Evolutionary conservation across 2,329 filamentous ascomycete genomes (phyloP), one percentile per base, ranked within the genome.

Genomic region (Cryoendolithus antarcticus): DNA sequence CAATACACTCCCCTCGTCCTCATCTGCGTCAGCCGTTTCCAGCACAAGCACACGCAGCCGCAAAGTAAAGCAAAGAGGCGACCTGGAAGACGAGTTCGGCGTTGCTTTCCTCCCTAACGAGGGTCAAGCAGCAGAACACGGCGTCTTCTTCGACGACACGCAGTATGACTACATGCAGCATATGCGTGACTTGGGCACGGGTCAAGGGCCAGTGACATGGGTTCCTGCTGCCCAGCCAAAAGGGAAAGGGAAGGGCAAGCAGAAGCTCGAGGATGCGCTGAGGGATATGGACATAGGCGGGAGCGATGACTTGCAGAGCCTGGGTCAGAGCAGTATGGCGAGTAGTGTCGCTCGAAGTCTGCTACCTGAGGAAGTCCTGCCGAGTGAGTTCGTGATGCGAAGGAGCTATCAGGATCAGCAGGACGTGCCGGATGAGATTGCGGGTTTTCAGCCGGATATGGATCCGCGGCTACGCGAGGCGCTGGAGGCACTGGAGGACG

Each of bases 91-190:
- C 35, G 75, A 80, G 57, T 78, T 95, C 36, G 82, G 82, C 1
- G 67, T 73, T 32, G 65, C 64, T 44, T 77, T 94, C 48, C 79
- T 88, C 50, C 74, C 76, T 41, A 96, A 98, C 60, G 91, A 98
- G 63, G 93, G 93, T 52, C 88, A 98, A 65, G 91, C 93, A 6
- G 91, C 93, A 49, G 84, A 83, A 59, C 77, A 95, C 62, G 91
- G 91, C 47, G 76, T 98, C 48, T 98, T 83, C 69, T 98, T 74
- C 61, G 93, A 98, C 62, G 91, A 98, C 63, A 82, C 84, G 48
- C 75, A 85, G 56, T 98, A 98, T 64, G 91, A 98, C 63, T 98
- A 98, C 66, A 98, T 98, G 91, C 91, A 98, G 62, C 91, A 98
- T 63, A 69, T 98, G 71, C 82, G 86, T 40, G 91, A 96, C 52